Evolutionary conservation across 805 yeast genomes (phyloP).

Genomic region (Ogataea haglerorum): DNA sequence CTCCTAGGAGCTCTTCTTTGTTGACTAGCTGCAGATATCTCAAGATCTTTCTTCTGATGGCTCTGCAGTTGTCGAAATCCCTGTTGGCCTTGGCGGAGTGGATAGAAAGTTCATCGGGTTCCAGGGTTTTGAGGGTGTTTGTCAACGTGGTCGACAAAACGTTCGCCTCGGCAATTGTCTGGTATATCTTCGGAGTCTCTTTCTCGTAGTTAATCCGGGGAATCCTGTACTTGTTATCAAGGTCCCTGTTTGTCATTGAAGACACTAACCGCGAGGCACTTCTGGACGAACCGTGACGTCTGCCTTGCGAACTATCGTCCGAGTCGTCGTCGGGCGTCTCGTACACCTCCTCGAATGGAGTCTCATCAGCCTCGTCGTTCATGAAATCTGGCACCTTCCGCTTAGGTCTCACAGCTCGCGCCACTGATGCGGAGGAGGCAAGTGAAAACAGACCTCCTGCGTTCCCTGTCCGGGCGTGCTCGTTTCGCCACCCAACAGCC

Average conservation of each 20-base stretch:
- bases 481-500: constrained; percentile 66
- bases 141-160: constrained; percentile 67
- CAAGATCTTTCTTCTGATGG: constrained; percentile 71
- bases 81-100: constrained; percentile 60
- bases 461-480: constrained; percentile 47
- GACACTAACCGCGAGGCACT: neutral
- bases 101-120: constrained; percentile 51
- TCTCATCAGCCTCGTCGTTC: constrained; percentile 49
- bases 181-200: constrained; percentile 70
- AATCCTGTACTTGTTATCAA: constrained; percentile 51
- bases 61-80: constrained; percentile 71
- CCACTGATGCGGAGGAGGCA: constrained; percentile 41
- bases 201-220: constrained; percentile 66
- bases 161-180: constrained; percentile 69
- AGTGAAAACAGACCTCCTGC: constrained; percentile 48
- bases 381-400: constrained; percentile 39
- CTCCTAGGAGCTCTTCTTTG: constrained; percentile 84
- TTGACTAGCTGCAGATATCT: constrained; percentile 81
- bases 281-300: neutral
- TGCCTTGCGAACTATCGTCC: neutral
- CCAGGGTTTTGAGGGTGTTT: constrained; percentile 50
- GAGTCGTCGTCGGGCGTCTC: constrained; percentile 14
- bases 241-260: constrained; percentile 32
- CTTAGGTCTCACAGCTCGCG: constrained; percentile 7
- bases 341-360: constrained; percentile 34